Percentiles rank a stretch among this genome's conserved stretches.
Conservation (phyloP, 2,329 filamentous ascomycete genomes). For the Gnomoniopsis sp. region DNA sequence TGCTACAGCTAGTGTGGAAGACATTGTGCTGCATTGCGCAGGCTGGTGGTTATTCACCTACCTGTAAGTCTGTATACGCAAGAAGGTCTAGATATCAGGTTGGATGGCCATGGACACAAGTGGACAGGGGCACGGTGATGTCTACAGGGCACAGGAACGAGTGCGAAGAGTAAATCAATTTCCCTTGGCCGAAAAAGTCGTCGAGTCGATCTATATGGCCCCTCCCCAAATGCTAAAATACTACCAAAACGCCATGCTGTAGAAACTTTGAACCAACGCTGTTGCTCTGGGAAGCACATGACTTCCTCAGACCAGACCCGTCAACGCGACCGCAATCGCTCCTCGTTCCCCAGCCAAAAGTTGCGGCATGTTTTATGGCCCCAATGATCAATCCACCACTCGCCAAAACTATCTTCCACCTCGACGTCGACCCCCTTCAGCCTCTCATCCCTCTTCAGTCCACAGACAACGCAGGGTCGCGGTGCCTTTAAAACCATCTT, state of each 20-base stretch:
- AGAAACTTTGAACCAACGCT: neutral
- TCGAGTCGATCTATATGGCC: too few species aligned
- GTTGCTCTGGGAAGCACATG: neutral
- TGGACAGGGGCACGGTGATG: too few species aligned
- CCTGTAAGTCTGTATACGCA: too few species aligned
- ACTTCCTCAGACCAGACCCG: neutral
- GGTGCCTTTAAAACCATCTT: conserved; percentile 72
- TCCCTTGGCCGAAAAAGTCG: too few species aligned
- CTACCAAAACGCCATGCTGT: conserved; percentile 11
- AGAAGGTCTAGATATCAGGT: too few species aligned
- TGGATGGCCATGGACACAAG: too few species aligned
- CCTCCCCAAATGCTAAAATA: neutral
- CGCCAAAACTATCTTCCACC: conserved; percentile 87
- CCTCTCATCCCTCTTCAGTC: conserved; percentile 82
- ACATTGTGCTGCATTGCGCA: too few species aligned
- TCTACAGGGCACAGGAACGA: too few species aligned
- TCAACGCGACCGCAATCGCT: conserved; percentile 63
- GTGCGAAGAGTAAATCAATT: too few species aligned
- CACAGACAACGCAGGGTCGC: conserved; percentile 80
- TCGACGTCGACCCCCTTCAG: conserved; percentile 70
- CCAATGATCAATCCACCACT: conserved; percentile 95
- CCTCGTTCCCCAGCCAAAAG: conserved; percentile 81
- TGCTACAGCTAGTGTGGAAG: too few species aligned
- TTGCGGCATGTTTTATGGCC: conserved; percentile 74
- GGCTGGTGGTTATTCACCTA: too few species aligned